Base-by-base conservation (phyloP, 2,329 filamentous ascomycete species). In the Stemphylium vesicarium region DNA sequence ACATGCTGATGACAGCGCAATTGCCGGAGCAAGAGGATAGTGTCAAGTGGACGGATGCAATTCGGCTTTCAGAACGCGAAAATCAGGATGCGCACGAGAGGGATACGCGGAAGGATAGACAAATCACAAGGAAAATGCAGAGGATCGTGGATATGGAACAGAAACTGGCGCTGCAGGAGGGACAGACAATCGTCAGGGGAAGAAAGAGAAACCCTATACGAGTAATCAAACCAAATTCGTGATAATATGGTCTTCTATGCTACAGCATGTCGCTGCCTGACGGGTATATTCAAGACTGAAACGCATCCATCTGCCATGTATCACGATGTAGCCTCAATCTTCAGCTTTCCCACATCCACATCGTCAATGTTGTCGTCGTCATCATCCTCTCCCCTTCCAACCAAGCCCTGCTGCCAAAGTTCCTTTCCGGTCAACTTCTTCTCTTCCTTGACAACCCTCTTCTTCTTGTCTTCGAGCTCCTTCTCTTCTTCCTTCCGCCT, bases 341-440 rank as follows among this genome's bases (percentile, higher is more conserved):
- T 76, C 40, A 76, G 51, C 45, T 75, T 70, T 47, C 72, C 63
- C 15, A 69, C 68, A 50, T 72, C 87, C 16, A 81, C 73, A 1
- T 82, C 81, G 57, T 83, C 81, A 36, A 81, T 83, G 15, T 83
- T 84, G 5, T 83, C 84, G 3, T 90, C 84, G 35, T 88, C 84
- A 13, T 90, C 86, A 57, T 91, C 90, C 22, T 76, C 75, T n/a
- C 64, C 66, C 81, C 91, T 95, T 56, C 86, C 82, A 68, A 75
- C 79, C 60, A 82, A 61, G 6, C 80, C 80, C 57, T 74, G 73
- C 69, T 78, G 74, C 80, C 80, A 82, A 39, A 82, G 61, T 67
- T 82, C 78, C 66, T 72, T 80, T 0, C 81, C 88, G 15, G 87
- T 86, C 79, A 91, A 89, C 78, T 91, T 92, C 78, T 91, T 85